Base-by-base conservation (phyloP, 2,329 filamentous ascomycete genomes). In the Penicillium sp. region DNA sequence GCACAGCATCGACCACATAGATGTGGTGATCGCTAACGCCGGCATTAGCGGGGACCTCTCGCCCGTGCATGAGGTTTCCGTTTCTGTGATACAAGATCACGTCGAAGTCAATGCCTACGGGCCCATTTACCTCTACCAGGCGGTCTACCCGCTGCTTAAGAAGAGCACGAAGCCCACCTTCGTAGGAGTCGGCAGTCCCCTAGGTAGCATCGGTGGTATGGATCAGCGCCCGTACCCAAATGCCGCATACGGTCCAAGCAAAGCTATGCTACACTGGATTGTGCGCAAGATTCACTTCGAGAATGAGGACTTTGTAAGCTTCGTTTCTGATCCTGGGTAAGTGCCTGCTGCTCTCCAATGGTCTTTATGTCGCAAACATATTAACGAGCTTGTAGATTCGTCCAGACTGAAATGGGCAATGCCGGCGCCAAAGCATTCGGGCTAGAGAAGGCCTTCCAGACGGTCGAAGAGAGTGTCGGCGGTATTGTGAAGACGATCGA, bases 21-120 rank as follows among this genome's bases (percentile, higher is more conserved):
- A 85, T 59, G 66, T 82, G 6, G 75, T 85, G 2, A 78, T 85
- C 51, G 79, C 81, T 45, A 85, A 84, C 63, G 81, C 82, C 0
- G 82, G 76, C 13, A 76, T 81, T 12, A 65, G 57, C 55, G 27
- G 49, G 15, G 7, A 45, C 29, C 68, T 21, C 9, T 57, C 66
- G 0, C 61, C 41, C 17, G 62, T 72, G 9, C 48, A 50, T 0
- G 58, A 62, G 2, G 59, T 64, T 1, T 46, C 43, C 4, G 31
- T 63, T 9, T 42, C 61, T 1, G 62, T 56, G 25, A 31, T 79
- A 0, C 42, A 55, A 17, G 57, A 67, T 15, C 70, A 76, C 53
- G 60, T 73, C 37, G 60, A 69, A 6, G 65, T 73, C 35, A 77
- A 78, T 56, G 62, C 58, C 7, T 63, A 76, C 23, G 78, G 77